phyloP scores from a whole-genome alignment of 2,329 filamentous ascomycete genomes.

The Claviceps fusiformis region DNA sequence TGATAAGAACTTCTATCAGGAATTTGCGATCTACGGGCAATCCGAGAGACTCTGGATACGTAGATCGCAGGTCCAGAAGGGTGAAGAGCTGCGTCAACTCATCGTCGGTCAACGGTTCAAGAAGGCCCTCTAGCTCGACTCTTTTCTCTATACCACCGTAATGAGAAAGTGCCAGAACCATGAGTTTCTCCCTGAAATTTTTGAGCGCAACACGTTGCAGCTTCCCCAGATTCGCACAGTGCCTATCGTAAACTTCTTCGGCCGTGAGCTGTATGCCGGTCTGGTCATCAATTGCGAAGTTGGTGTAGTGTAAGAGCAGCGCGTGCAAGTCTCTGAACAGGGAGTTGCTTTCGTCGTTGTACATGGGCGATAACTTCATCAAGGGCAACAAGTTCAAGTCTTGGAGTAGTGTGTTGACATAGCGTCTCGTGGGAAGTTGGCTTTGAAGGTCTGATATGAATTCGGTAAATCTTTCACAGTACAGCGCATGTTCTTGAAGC shows the following conservation, averaged over 20 bases:
- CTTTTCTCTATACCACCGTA: constrained; percentile 77
- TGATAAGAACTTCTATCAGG: constrained; percentile 58
- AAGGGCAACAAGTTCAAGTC: constrained; percentile 74
- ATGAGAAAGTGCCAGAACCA: constrained; percentile 84
- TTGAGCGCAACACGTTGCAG: constrained; percentile 68
- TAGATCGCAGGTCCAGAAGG: constrained; percentile 62
- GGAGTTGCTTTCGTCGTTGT: constrained; percentile 57
- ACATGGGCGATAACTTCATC: constrained; percentile 66
- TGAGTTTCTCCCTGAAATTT: constrained; percentile 78
- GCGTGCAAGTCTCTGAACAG: constrained; percentile 68
- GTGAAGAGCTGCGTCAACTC: constrained; percentile 59
- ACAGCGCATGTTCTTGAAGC: constrained; percentile 22
- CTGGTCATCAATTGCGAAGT: constrained; percentile 86
- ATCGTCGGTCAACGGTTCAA: constrained; percentile 57
- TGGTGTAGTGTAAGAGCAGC: constrained; percentile 74
- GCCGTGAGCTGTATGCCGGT: constrained; percentile 63
- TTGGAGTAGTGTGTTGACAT: constrained; percentile 76
- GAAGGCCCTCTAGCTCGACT: constrained; percentile 61
- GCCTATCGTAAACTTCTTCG: constrained; percentile 62
- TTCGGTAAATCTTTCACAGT: constrained; percentile 89
- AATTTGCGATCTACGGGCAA: constrained; percentile 51
- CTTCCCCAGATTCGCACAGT: constrained; percentile 63
- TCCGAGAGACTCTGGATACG: constrained; percentile 61
- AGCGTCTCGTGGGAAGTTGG: constrained; percentile 84
- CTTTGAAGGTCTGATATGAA: constrained; percentile 83